Evolutionary conservation across 2,329 filamentous ascomycete species (phyloP).

Genomic region (Hymenoscyphus infarciens): DNA sequence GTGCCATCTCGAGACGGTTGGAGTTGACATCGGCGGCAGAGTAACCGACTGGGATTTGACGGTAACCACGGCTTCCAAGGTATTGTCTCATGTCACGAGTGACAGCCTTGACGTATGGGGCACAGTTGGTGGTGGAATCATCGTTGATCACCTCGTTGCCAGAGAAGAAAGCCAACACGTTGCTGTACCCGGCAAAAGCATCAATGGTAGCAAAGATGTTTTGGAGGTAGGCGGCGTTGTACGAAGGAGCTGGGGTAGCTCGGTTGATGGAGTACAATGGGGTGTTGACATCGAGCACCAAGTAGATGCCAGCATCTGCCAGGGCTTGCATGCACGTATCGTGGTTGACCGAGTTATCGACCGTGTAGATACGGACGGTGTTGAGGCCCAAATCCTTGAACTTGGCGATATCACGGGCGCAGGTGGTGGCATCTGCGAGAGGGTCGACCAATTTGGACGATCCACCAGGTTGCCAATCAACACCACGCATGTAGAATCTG

Average conservation of each 20-base stretch:
- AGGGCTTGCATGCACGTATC: conserved; percentile 66
- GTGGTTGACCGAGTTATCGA: conserved; percentile 67
- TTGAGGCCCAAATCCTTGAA: conserved; percentile 70
- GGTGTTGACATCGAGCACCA: conserved; percentile 71
- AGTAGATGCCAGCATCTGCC: conserved; percentile 68
- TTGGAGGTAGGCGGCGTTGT: conserved; percentile 68
- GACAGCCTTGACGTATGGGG: conserved; percentile 57
- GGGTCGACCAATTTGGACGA: conserved; percentile 60
- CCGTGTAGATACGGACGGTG: conserved; percentile 69
- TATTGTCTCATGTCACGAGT: conserved; percentile 55
- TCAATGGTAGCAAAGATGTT: conserved; percentile 69
- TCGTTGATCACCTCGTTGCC: conserved; percentile 60
- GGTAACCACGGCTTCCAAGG: conserved; percentile 45
- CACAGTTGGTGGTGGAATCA: conserved; percentile 45
- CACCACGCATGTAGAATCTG: conserved; percentile 55
- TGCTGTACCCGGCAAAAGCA: conserved; percentile 62
- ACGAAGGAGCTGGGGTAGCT: conserved; percentile 54
- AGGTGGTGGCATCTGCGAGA: conserved; percentile 55
- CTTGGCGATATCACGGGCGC: conserved; percentile 62
- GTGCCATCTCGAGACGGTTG: conserved; percentile 65
- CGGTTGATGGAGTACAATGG: conserved; percentile 69
- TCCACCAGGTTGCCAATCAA: conserved; percentile 61
- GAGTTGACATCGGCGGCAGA: conserved; percentile 64
- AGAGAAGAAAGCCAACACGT: conserved; percentile 63
- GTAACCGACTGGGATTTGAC: conserved; percentile 54